Evolutionary conservation across 2,329 filamentous ascomycete species (phyloP).

Genomic region (Emericellopsis atlantica): DNA sequence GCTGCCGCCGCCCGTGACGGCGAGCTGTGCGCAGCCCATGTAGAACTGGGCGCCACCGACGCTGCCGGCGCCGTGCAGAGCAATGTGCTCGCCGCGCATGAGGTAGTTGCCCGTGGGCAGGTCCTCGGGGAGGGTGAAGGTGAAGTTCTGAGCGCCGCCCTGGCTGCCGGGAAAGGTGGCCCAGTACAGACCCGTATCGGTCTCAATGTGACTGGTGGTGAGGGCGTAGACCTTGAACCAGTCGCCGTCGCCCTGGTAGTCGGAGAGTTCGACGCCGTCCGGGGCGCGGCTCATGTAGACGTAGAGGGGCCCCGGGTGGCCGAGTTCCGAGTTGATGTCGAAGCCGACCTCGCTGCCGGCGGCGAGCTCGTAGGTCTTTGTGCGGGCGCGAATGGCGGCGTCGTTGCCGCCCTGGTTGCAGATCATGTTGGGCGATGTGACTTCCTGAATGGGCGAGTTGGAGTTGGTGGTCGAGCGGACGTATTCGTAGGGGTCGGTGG

Average conservation of each 20-base stretch:
- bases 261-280: slow-evolving; percentile 6
- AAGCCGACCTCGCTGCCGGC: slow-evolving; percentile 23
- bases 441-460: slow-evolving; percentile 21
- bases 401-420: slow-evolving; percentile 21
- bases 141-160: slow-evolving; percentile 10
- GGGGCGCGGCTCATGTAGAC: slow-evolving; percentile 18
- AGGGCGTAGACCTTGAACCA: slow-evolving; percentile 17
- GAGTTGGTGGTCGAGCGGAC: slow-evolving; percentile 29
- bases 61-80: slow-evolving; percentile 13
- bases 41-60: slow-evolving; percentile 19
- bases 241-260: slow-evolving; percentile 14
- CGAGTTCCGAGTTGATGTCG: slow-evolving; percentile 17
- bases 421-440: slow-evolving; percentile 18
- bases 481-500: slow-evolving; percentile 31
- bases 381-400: slow-evolving; percentile 12
- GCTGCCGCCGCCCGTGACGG: slow-evolving; percentile 7
- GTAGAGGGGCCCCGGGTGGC: slow-evolving; percentile 18
- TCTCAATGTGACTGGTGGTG: slow-evolving; percentile 9
- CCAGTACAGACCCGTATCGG: slow-evolving; percentile 11
- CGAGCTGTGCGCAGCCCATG: slow-evolving; percentile 10
- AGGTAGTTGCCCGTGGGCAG: slow-evolving; percentile 11
- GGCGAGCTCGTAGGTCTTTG: slow-evolving; percentile 16
- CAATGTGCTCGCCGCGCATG: slow-evolving; percentile 17
- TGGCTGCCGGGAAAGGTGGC: slow-evolving; percentile 9
- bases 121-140: slow-evolving; percentile 8